Conservation (phyloP, 2,329 filamentous ascomycete species). For the Zelopaecilomyces penicillatus region DNA sequence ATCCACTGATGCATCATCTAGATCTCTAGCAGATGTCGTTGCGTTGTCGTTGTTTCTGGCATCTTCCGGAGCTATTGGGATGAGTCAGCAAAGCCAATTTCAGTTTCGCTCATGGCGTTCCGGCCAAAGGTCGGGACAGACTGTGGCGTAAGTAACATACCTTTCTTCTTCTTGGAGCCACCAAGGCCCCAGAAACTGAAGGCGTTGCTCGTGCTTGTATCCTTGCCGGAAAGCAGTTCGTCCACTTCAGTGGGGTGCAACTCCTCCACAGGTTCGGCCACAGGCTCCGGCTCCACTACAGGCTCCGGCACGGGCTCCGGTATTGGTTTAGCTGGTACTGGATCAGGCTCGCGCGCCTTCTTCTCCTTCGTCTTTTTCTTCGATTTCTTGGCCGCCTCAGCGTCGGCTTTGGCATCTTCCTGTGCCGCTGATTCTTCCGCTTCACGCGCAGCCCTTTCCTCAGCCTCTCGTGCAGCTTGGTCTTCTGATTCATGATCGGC, state of each 20-base stretch:
- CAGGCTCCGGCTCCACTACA: conserved; percentile 9
- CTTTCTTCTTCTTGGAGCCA: conserved; percentile 37
- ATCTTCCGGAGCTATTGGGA: conserved; percentile 38
- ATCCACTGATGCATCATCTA: conserved; percentile 32
- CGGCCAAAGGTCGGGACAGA: conserved; percentile 7
- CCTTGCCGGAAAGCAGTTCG: conserved; percentile 29
- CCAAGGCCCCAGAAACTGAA: conserved; percentile 51
- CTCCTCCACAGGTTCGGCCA: conserved; percentile 18
- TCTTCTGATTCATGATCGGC: conserved; percentile 12
- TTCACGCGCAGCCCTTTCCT: conserved; percentile 13
- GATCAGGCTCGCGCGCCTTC: conserved; percentile 8
- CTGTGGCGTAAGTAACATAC: conserved; percentile 20
- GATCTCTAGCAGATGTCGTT: conserved; percentile 28
- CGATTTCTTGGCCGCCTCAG: conserved; percentile 28
- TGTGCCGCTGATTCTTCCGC: conserved; percentile 6
- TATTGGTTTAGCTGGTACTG: conserved; percentile 8
- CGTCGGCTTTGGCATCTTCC: neutral
- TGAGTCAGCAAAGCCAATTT: conserved; percentile 43
- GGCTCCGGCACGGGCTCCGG: conserved; percentile 8
- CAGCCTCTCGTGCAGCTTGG: conserved; percentile 15
- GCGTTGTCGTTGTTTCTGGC: conserved; percentile 31
- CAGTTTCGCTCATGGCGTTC: conserved; percentile 23
- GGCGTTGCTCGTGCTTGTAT: conserved; percentile 28
- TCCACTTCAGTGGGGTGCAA: conserved; percentile 35
- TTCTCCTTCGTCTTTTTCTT: conserved; percentile 29